Base-by-base conservation (phyloP, 2,329 filamentous ascomycete species). In the Dichotomopilus funicola region DNA sequence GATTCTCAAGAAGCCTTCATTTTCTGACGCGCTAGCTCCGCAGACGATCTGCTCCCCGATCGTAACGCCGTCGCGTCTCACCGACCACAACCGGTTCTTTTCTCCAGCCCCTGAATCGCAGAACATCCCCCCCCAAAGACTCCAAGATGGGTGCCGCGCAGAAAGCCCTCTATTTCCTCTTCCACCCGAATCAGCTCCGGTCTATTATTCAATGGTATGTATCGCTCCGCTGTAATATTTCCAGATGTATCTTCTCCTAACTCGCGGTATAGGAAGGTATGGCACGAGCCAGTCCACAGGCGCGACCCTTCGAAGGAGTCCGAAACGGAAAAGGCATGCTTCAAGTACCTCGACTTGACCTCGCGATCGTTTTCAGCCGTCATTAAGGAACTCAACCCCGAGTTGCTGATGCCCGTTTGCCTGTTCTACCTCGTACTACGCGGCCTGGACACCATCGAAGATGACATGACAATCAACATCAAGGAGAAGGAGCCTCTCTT, bases 391-490 rank as follows among this genome's bases (percentile, higher is more conserved):
- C 81, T 99, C 44, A 91, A 96, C 69, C 91, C 91, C 1, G 92
- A 99, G 73, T 84, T 99, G 36, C 82, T 97, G 38, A 82, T 96
- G 42, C 91, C 94, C 31, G 81, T 97, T 46, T 85, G 86, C 54
- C 78, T 97, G 8, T 99, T 99, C 79, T 99, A 99, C 75, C 82
- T 99, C 34, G 82, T 90, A 52, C 80, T 99, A 53, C 89, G 94
- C 59, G 94, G 89, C 47, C 81, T 99, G 50, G 94, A 99, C 72
- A 99, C 94, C n/a, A 89, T 99, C 58, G 94, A 99, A 74, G 94
- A 99, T 77, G 94, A 99, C 72, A 97, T 96, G 85, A 95, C 91
- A 5, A 86, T 99, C 58, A 78, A 87, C 2, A 75, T 92, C 41
- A 79, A 82, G 61, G 85, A 81, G 67, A 99, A 99, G 75, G 88